Evolutionary conservation across 2,329 filamentous ascomycete genomes (phyloP).

Genomic region (Didymella keratinophila): DNA sequence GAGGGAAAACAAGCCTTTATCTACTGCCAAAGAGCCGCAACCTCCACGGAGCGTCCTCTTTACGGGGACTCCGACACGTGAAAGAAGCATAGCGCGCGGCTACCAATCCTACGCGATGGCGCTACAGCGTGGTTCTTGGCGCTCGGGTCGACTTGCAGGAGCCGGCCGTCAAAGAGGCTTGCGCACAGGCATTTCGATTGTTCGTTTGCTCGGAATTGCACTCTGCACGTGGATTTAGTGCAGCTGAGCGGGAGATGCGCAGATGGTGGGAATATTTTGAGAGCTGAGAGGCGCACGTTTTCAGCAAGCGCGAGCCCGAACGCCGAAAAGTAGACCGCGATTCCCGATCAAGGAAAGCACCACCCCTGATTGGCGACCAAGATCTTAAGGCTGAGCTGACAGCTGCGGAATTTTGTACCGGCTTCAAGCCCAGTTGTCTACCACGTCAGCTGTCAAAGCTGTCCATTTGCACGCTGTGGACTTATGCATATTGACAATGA

Average conservation of each 20-base stretch:
- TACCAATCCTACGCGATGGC: slow-evolving; percentile 11
- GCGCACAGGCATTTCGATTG: slow-evolving; percentile 4
- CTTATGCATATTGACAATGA: slow-evolving; percentile 5
- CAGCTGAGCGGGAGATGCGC: slow-evolving; percentile 11
- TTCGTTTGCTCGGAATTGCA: neutral
- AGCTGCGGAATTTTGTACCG: slow-evolving; percentile 3
- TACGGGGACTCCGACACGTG: slow-evolving; percentile 10
- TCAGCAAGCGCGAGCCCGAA: slow-evolving; percentile 1
- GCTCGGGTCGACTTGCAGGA: slow-evolving; percentile 10
- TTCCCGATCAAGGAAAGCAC: slow-evolving; percentile 6
- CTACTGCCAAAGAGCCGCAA: slow-evolving; percentile 11
- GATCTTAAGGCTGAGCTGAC: slow-evolving; percentile 14
- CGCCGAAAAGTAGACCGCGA: neutral
- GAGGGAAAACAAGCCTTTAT: slow-evolving; percentile 7
- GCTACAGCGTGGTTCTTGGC: slow-evolving; percentile 8
- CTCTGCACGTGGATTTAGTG: slow-evolving; percentile 4
- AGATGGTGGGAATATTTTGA: slow-evolving; percentile 5
- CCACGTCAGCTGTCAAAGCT: slow-evolving; percentile 11
- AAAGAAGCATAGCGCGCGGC: slow-evolving; percentile 12
- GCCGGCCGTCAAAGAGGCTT: slow-evolving; percentile 12
- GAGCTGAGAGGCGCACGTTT: slow-evolving; percentile 8
- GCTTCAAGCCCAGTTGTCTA: slow-evolving; percentile 7
- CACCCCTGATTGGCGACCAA: slow-evolving; percentile 1
- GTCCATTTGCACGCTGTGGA: slow-evolving; percentile 2
- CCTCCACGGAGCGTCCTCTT: slow-evolving; percentile 5